Percentiles rank a stretch among this genome's conserved stretches.
phyloP scores from a whole-genome alignment of 2,329 filamentous ascomycete species.

The Incumbomyces delicatus region DNA sequence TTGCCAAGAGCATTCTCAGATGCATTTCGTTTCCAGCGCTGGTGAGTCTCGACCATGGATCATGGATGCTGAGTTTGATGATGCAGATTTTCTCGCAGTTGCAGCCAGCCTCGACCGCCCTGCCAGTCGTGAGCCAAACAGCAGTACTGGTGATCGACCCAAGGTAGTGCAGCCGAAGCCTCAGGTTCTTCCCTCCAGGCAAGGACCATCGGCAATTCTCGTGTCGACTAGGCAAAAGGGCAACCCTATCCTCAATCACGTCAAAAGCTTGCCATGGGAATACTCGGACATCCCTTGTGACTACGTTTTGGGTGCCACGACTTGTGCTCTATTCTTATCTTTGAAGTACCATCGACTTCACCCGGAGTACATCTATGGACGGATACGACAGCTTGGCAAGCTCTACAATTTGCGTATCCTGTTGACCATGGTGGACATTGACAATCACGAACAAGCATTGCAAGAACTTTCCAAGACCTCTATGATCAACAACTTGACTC shows the following conservation, averaged over 20 bases:
- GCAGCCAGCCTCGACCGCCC: slow-evolving; percentile 26
- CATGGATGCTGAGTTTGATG: slow-evolving; percentile 42
- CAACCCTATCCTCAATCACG: slow-evolving; percentile 77
- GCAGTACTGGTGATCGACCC: slow-evolving; percentile 23
- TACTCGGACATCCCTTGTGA: slow-evolving; percentile 95
- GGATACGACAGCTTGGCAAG: slow-evolving; percentile 73
- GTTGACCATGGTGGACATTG: slow-evolving; percentile 86
- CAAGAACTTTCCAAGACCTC: slow-evolving; percentile 89
- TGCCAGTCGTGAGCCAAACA: slow-evolving; percentile 31
- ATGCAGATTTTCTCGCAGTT: slow-evolving; percentile 32
- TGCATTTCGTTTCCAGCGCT: too few relatives aligned
- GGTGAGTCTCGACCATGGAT: neutral
- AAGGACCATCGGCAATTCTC: slow-evolving; percentile 66
- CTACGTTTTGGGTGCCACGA: slow-evolving; percentile 77
- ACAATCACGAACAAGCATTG: slow-evolving; percentile 81
- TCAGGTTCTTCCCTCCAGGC: slow-evolving; percentile 62
- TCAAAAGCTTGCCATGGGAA: slow-evolving; percentile 83
- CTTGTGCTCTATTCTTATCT: slow-evolving; percentile 84
- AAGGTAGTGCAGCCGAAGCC: slow-evolving; percentile 80
- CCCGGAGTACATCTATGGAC: slow-evolving; percentile 93
- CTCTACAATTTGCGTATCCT: slow-evolving; percentile 81
- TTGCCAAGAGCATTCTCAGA: too few relatives aligned
- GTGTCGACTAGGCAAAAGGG: slow-evolving; percentile 90
- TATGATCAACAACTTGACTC: slow-evolving; percentile 80
- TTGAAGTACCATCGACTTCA: slow-evolving; percentile 96